Conservation (phyloP, 148 eudicot genomes). For the Fagopyrum esculentum region DNA sequence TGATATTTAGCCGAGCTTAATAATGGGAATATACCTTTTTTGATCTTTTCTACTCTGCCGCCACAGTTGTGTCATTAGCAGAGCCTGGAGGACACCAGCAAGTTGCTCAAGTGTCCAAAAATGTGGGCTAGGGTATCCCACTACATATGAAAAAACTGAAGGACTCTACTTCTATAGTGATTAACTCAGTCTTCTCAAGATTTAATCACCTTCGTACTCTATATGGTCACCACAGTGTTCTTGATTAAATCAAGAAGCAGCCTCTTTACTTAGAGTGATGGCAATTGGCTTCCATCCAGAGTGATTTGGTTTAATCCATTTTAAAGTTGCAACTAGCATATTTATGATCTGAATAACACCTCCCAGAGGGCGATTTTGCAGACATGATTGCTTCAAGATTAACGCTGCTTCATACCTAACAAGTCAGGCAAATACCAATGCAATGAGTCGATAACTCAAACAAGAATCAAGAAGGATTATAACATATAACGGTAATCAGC, state of each 20-base stretch:
- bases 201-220: too few species aligned
- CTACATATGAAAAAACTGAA: background rate
- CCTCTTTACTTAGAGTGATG: slow-evolving; percentile 20
- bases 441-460: too few species aligned
- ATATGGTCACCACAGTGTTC: too few species aligned
- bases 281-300: slow-evolving; percentile 87
- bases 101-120: background rate
- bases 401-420: slow-evolving; percentile 83
- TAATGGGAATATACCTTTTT: background rate
- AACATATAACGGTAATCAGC: too few species aligned
- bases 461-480: too few species aligned
- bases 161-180: too few species aligned
- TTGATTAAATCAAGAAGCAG: background rate
- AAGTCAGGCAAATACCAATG: background rate
- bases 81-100: background rate
- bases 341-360: slow-evolving; percentile 58
- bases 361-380: slow-evolving; percentile 60
- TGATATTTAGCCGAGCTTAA: background rate
- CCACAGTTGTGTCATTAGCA: background rate
- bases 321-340: slow-evolving; percentile 42
- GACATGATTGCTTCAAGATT: slow-evolving; percentile 53
- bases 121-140: background rate
- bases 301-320: slow-evolving; percentile 54
- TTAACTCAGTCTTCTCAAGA: too few species aligned
- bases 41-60: background rate